phyloP scores from a whole-genome alignment of 345 rosid genomes.

The Rhizophora mangle region DNA sequence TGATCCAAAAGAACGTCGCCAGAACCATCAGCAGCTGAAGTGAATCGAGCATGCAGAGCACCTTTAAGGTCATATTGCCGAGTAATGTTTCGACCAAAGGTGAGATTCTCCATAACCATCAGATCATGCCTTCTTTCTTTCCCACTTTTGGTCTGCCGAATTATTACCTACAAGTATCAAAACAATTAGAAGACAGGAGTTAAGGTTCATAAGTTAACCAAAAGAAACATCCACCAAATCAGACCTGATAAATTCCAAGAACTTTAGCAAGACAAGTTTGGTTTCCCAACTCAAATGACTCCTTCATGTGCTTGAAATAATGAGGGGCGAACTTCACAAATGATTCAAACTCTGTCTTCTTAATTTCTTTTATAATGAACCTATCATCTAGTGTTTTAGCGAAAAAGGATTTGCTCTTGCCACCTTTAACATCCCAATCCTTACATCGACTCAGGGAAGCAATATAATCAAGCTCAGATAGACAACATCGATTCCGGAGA shows the following conservation, averaged over 20 bases:
- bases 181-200: slow-evolving; percentile 4
- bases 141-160: slow-evolving; percentile 71
- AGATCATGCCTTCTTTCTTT: slow-evolving; percentile 80
- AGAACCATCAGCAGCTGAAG: slow-evolving; percentile 49
- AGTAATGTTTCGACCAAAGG: slow-evolving; percentile 62
- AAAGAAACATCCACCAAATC: slow-evolving; percentile 6
- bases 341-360: slow-evolving; percentile 88
- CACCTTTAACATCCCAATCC: slow-evolving; percentile 96
- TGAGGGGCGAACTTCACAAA: slow-evolving; percentile 77
- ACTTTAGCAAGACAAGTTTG: slow-evolving; percentile 98
- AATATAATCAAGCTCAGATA: slow-evolving; percentile 76
- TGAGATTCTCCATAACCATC: slow-evolving; percentile 98
- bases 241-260: slow-evolving; percentile 93
- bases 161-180: slow-evolving; percentile 53
- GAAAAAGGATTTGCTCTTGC: slow-evolving; percentile 86
- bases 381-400: slow-evolving; percentile 88
- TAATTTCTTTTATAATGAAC: slow-evolving; percentile 90
- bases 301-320: slow-evolving; percentile 80
- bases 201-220: not conserved
- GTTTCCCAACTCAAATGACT: slow-evolving; percentile 69
- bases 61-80: slow-evolving; percentile 98
- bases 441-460: slow-evolving; percentile 87
- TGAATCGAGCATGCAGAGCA: slow-evolving; percentile 73
- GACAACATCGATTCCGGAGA: slow-evolving; percentile 62
- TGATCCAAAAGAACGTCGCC: slow-evolving; percentile 89